A percentile compares a stretch with the other conserved stretches of the same genome.
Evolutionary conservation across 2,329 filamentous ascomycete species (phyloP).

Genomic region (Didymosphaeria variabile): DNA sequence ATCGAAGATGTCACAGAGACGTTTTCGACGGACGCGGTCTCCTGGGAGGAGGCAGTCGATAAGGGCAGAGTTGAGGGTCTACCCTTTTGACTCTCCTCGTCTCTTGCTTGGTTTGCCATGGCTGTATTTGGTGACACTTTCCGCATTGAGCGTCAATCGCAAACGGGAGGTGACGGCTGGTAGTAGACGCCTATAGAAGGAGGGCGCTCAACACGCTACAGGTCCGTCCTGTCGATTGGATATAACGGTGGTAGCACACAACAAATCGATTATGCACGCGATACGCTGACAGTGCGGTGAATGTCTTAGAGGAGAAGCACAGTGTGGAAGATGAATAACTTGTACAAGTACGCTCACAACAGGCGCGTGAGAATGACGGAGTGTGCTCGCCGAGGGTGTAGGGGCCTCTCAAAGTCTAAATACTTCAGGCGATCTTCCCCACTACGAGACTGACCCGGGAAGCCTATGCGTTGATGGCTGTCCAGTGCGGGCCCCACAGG

Average conservation of each 20-base stretch:
- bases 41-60: conserved; percentile 31
- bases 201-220: not conserved
- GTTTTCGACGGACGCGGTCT: conserved; percentile 35
- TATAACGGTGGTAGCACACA: conserved; percentile 2
- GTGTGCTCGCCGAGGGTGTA: conserved; percentile 23
- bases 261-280: not conserved
- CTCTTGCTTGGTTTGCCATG: not conserved
- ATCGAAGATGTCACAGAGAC: conserved; percentile 27
- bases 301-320: not conserved
- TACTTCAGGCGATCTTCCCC: conserved; percentile 26
- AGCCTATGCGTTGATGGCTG: conserved; percentile 30
- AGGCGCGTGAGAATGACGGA: conserved; percentile 25
- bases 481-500: conserved; percentile 29
- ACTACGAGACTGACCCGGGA: conserved; percentile 28
- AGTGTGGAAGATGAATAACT: conserved; percentile 17
- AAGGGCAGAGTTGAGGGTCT: conserved; percentile 29
- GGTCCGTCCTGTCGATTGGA: not conserved
- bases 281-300: not conserved
- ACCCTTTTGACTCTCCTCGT: conserved; percentile 9
- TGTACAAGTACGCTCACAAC: not conserved
- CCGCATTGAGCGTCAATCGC: conserved; percentile 6
- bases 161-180: conserved; percentile 6
- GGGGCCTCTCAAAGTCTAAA: conserved; percentile 29
- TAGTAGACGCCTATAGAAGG: not conserved
- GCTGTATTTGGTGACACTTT: conserved; percentile 19